These are phyloP conservation scores for Gigaspora rosea DNA, from an alignment of 192 early-diverging fungal genomes.

Conservation along the genomic window DNA sequence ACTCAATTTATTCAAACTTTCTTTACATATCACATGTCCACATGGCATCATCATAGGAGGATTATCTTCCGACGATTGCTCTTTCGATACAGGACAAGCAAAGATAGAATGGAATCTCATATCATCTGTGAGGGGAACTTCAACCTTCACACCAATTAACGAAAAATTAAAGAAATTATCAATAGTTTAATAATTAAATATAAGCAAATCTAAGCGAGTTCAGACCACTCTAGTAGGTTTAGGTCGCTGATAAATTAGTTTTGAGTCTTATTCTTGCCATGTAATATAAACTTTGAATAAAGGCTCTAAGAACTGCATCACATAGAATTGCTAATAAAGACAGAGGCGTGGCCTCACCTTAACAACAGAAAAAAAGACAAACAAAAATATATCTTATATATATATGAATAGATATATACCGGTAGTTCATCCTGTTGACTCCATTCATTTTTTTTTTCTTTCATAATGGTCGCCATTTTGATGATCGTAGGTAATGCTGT, in stretches of 20 bases:
- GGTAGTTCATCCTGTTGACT: slow-evolving; percentile 89
- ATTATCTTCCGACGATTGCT: slow-evolving; percentile 89
- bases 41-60: slow-evolving; percentile 98
- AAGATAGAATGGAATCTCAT: slow-evolving; percentile 95
- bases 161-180: not conserved
- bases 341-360: no score
- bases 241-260: no score
- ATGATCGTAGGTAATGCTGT: slow-evolving; percentile 88
- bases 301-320: no score
- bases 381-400: not conserved
- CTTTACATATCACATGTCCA: slow-evolving; percentile 95
- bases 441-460: slow-evolving; percentile 86
- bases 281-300: no score
- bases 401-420: slow-evolving; percentile 39
- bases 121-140: slow-evolving; percentile 84
- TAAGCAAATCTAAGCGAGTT: no score
- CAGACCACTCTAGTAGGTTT: no score
- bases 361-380: no score
- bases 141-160: slow-evolving; percentile 48
- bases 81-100: slow-evolving; percentile 95
- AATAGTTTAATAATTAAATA: no score
- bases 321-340: no score
- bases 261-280: no score
- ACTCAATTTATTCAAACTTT: slow-evolving; percentile 80
- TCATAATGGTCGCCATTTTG: slow-evolving; percentile 89